Evolutionary conservation across 495 filamentous ascomycete genomes (phyloP).

Genomic region (Hypoxylon lienhwacheense): DNA sequence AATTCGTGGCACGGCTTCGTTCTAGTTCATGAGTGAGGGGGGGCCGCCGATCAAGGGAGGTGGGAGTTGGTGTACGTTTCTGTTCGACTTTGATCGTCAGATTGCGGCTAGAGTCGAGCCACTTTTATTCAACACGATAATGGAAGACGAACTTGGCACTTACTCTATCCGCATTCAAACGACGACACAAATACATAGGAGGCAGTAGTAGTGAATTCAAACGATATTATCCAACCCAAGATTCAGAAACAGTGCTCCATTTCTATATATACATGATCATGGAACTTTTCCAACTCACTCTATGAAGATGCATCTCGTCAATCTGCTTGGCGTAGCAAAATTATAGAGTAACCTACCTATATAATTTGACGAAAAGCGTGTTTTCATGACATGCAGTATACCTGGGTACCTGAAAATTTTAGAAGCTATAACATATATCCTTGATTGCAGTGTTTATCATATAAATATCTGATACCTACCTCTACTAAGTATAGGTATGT

Average conservation of each 20-base stretch:
- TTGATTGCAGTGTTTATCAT: neutral
- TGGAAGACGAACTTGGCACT: slow-evolving; percentile 14
- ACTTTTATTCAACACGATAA: slow-evolving; percentile 6
- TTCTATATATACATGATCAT: neutral
- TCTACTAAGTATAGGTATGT: too few relatives aligned
- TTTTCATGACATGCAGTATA: too few relatives aligned
- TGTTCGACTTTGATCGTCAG: slow-evolving; percentile 16
- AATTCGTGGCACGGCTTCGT: slow-evolving; percentile 9
- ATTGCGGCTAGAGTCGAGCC: slow-evolving; percentile 22
- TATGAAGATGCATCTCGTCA: too few relatives aligned
- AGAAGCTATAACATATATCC: neutral
- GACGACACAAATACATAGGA: slow-evolving; percentile 25
- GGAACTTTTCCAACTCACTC: neutral
- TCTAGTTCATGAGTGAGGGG: slow-evolving; percentile 10
- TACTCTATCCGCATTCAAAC: slow-evolving; percentile 7
- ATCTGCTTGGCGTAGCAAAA: neutral
- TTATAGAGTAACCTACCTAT: too few relatives aligned
- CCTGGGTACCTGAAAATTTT: too few relatives aligned
- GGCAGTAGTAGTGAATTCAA: slow-evolving; percentile 26
- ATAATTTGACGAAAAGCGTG: too few relatives aligned
- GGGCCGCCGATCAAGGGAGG: neutral
- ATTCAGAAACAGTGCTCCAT: neutral
- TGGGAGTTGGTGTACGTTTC: slow-evolving; percentile 25
- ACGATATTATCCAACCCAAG: slow-evolving; percentile 8
- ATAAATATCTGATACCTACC: too few relatives aligned